Evolutionary conservation across 139 green algal genomes (phyloP), one percentile per base, ranked within the genome.

Genomic region (Chlorella sorokiniana): DNA sequence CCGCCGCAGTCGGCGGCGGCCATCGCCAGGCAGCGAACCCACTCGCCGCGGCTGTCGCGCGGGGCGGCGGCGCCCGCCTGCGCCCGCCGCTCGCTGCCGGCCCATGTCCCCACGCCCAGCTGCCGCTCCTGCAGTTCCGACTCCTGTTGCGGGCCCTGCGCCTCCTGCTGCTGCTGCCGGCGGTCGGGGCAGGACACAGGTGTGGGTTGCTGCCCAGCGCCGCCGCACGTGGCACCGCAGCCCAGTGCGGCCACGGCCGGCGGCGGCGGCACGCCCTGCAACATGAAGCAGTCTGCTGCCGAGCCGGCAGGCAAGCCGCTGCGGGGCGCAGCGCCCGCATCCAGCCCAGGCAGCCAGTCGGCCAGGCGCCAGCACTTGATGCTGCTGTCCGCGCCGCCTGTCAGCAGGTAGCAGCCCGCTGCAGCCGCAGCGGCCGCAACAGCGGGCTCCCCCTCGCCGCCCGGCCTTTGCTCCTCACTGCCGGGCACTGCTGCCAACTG

Each of bases 221-320:
- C 40, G 35, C 35, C 37, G 6, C 65, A 68, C 41, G 35, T 91
- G 69, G 4, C 20, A 42, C 79, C 76, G 90, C 86, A 69, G 90
- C 80, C 91, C 87, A 95, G 7, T 90, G 69, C 62, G 86, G 89
- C 71, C 90, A 85, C 23, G 62, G 81, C 64, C 88, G 89, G 70
- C 78, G 82, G 71, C 85, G 63, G 51, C 14, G 83, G 70, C 45
- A 56, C 1, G 29, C 45, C 73, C 1, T 29, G 29, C 41, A 86
- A 69, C 3, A 6, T 61, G 20, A 44, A 69, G 27, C 40, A 41
- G n/a, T 76, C 40, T 38, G 40, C 52, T 7, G 45, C 9, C 3
- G 65, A 33, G 16, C 14, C 37, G 2, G 27, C 25, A 8, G 23
- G 7, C 23, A 65, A 22, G 64, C 54, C 44, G 25, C 42, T 25